phyloP scores from a whole-genome alignment of 225 moss, liverwort and hornwort genomes.

The Polytrichum formosum region DNA sequence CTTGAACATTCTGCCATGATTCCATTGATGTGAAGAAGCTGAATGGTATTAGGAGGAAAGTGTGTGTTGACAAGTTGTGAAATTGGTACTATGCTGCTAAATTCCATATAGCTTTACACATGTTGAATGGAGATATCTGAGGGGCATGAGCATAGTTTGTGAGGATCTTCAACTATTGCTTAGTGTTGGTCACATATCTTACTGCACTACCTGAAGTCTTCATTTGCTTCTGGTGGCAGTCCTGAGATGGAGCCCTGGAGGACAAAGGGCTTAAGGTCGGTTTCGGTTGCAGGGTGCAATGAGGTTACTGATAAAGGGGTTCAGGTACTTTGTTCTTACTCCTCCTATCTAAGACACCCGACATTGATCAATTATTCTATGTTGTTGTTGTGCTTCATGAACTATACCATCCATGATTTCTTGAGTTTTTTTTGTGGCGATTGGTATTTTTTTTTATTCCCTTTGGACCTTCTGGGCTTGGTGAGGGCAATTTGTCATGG shows the following conservation, averaged over 20 bases:
- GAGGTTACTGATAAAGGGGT: constrained; percentile 88
- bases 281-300: constrained; percentile 75
- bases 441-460: too few relatives aligned
- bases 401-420: too few relatives aligned
- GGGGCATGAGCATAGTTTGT: too few relatives aligned
- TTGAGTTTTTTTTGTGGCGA: too few relatives aligned
- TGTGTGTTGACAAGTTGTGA: too few relatives aligned
- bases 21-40: not conserved
- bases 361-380: not conserved
- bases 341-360: not conserved
- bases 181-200: not conserved
- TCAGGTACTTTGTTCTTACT: constrained; percentile 47
- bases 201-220: not conserved
- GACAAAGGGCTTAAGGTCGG: constrained; percentile 60
- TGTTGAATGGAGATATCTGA: too few relatives aligned
- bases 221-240: constrained; percentile 21
- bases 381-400: too few relatives aligned
- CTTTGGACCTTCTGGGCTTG: too few relatives aligned
- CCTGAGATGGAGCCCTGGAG: constrained; percentile 49
- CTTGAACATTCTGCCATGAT: not conserved
- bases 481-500: not conserved
- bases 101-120: too few relatives aligned
- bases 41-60: too few relatives aligned
- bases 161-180: too few relatives aligned
- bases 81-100: too few relatives aligned